phyloP scores from a whole-genome alignment of 2,329 filamentous ascomycete genomes.

The Penicillium aurantiogriseum region DNA sequence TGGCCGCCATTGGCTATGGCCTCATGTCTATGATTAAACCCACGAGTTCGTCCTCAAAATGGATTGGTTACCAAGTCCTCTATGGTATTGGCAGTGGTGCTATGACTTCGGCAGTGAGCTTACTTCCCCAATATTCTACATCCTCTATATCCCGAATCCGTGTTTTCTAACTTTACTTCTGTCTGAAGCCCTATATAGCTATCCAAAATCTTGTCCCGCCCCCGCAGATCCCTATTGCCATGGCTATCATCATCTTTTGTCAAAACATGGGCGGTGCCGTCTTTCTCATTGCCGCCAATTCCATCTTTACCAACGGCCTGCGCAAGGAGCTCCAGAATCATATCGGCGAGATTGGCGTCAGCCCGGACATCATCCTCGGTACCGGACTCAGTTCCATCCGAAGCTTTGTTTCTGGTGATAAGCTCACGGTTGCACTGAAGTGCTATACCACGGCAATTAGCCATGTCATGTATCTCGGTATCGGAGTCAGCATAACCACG shows the following conservation, averaged over 20 bases:
- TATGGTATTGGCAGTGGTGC: conserved; percentile 26
- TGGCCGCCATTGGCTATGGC: conserved; percentile 16
- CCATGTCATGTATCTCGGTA: not conserved
- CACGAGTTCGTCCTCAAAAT: conserved; percentile 17
- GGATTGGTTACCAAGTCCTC: conserved; percentile 36
- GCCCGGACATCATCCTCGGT: conserved; percentile 1
- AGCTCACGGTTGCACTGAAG: not conserved
- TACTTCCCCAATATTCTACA: not conserved
- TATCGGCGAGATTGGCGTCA: conserved; percentile 17
- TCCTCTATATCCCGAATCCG: not conserved
- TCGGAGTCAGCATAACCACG: not conserved
- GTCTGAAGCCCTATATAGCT: conserved; percentile 25
- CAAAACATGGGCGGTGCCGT: conserved; percentile 33
- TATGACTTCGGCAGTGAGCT: conserved; percentile 8
- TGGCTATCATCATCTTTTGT: conserved; percentile 29
- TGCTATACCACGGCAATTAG: not conserved
- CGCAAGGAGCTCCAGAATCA: conserved; percentile 15
- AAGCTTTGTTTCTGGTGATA: not conserved
- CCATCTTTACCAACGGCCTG: conserved; percentile 32
- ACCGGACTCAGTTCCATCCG: not conserved
- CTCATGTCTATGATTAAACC: conserved; percentile 20
- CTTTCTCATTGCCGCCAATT: conserved; percentile 30
- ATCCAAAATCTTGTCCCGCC: conserved; percentile 25
- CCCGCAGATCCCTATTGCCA: conserved; percentile 28
- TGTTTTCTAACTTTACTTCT: not conserved